Base-by-base conservation (phyloP, 352 stramenopile genomes). In the Phytophthora rubi region DNA sequence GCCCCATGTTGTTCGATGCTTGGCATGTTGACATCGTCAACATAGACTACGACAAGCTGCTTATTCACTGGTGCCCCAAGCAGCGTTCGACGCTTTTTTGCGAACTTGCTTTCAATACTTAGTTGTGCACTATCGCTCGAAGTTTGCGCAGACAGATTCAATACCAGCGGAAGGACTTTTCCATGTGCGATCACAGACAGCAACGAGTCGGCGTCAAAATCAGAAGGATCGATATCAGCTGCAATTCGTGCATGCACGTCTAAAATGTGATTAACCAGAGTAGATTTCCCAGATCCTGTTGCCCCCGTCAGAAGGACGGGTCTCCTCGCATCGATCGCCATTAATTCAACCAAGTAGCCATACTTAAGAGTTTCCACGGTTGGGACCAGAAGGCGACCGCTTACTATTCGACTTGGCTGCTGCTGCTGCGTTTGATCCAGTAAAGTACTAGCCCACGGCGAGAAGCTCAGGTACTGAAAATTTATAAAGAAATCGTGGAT, bases 1-100 rank as follows among this genome's bases (percentile, higher is more conserved):
- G 84, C 87, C 0, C 89, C 86, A 52, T 89, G 83, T 7, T 75
- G 76, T 51, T 98, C 94, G 1, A 75, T 66, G 8, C 65, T 85
- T 0, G 94, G 92, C 77, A 98, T 94, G 65, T 98, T 98, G 18
- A 98, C 65, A 68, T 98, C 94, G 68, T 98, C 94, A 21, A 98
- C 82, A 53, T 97, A 93, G 39, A 91, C 71, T 10, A 98, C 79
- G 2, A 97, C 82, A 28, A 90, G 63, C 16, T 84, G 83, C 10
- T 83, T 87, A 55, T 88, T 84, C 4, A 83, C 77, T 0, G 94
- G 93, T 4, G 95, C 84, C 37, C 94, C 94, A 0, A 98, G 81
- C 18, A 97, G 62, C 2, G 92, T 98, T 68, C 98, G 98, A 13
- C 94, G 77, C 70, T 98, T 98, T 72, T 96, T 96, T 28, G 88